Evolutionary conservation across 2,329 filamentous ascomycete genomes (phyloP), one percentile per base, ranked within the genome.

Genomic region (Aspergillaceae sp.): DNA sequence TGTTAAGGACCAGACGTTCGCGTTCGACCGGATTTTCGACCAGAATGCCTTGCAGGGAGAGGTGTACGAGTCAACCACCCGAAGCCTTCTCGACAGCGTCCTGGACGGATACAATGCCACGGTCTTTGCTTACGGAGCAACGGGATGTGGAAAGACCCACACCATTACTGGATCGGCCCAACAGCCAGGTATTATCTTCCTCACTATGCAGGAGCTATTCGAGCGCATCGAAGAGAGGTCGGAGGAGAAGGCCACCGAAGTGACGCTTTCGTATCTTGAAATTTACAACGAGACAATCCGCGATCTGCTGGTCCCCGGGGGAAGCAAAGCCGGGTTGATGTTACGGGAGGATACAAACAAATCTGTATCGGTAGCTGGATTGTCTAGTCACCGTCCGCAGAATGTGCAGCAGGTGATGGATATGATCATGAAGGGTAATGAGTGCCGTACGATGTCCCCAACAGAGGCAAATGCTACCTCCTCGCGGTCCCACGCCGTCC

Each of bases 281-380:
- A 98, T 98, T 53, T 98, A 98, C 76, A 98, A 98, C 64, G 92
- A 98, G 72, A 96, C 90, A 0, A 98, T 98, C 59, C 87, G 92
- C 44, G 92, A 98, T 70, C 72, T 98, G 60, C 75, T 98, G 38
- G 84, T 92, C n/a, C 85, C 87, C 0, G 84, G 84, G 27, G 86
- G 84, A 34, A 86, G 83, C 68, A 92, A 90, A 69, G 78, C 82
- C 54, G 86, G 88, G 3, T 70, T 98, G 53, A 95, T 92, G 83
- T 77, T 98, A 36, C 84, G 92, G 41, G 92, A 98, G 68, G 92
- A 98, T 71, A 85, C 86, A 48, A 90, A 97, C 60, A 87, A 95
- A 64, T 82, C 87, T 7, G 92, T 98, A 5, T 92, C 87, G 0
- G 92, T 98, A 1, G 78, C 87, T 4, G 92, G 91, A 0, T 75